These are phyloP conservation scores for Starmerella gropengiesseri DNA, from an alignment of 805 yeast species.

Conservation along the genomic window DNA sequence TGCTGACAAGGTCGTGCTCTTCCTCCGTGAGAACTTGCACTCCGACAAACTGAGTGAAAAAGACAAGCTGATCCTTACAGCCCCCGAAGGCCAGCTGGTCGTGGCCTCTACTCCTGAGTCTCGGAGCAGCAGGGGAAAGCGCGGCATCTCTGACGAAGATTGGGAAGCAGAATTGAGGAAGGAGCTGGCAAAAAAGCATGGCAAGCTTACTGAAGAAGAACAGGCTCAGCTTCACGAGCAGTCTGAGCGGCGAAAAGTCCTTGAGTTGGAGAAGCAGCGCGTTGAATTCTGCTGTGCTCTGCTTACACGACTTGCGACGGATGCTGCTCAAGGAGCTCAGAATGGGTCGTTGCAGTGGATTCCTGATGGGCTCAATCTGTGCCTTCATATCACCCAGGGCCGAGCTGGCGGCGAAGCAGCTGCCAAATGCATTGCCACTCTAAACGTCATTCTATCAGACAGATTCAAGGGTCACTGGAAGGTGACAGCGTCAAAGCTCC, in stretches of 20 bases:
- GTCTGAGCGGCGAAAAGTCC: constrained; percentile 39
- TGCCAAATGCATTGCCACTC: constrained; percentile 40
- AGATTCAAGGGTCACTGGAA: constrained; percentile 37
- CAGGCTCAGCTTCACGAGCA: constrained; percentile 57
- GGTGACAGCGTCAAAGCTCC: constrained; percentile 29
- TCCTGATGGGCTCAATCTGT: constrained; percentile 45
- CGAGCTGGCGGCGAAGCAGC: constrained; percentile 30
- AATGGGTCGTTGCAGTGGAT: constrained; percentile 66
- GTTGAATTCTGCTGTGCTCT: constrained; percentile 44
- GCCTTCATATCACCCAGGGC: constrained; percentile 38
- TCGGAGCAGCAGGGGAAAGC: constrained; percentile 22
- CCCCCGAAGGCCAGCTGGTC: constrained; percentile 47
- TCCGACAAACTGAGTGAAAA: constrained; percentile 35
- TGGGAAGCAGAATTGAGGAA: constrained; percentile 84
- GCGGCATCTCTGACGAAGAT: constrained; percentile 37
- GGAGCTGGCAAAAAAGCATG: constrained; percentile 53
- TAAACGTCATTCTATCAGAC: constrained; percentile 43
- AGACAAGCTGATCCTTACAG: constrained; percentile 54
- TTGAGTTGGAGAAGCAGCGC: constrained; percentile 33
- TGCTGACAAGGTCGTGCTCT: constrained; percentile 40
- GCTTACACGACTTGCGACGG: constrained; percentile 40
- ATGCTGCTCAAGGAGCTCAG: constrained; percentile 39
- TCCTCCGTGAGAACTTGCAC: constrained; percentile 38
- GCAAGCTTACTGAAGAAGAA: constrained; percentile 63
- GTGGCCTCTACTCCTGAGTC: constrained; percentile 33